Base-by-base conservation (phyloP, 352 stramenopile species). In the Pythium monospermum region DNA sequence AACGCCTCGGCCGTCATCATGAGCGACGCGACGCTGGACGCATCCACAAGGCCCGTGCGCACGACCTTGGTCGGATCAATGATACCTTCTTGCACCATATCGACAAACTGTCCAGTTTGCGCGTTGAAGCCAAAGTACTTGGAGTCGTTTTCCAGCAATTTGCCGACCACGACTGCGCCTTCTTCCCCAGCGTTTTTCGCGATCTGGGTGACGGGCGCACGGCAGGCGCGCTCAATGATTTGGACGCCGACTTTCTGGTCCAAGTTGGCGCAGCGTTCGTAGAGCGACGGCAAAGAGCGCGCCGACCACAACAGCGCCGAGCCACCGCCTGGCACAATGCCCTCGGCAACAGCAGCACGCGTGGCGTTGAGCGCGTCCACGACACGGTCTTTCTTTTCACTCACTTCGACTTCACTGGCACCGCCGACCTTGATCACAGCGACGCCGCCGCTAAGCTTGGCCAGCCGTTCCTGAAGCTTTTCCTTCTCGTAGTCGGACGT, bases 351-450 rank as follows among this genome's bases (percentile, higher is more conserved):
- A 57, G 97, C 97, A 5, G 97, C 97, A 56, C 96, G 94, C 36
- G 97, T 99, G 46, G 97, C 97, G 72, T 99, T 99, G 23, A 99
- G 82, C n/a, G 97, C 97, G 79, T 99, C 97, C 35, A 99, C 93
- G 46, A 99, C 95, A 61, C 97, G 94, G 76, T 99, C 97, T 86
- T 99, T 99, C 95, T 99, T 99, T 76, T 99, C 97, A 22, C 89
- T 78, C 15, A 99, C 97, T 74, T 99, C 97, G 36, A 99, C 95
- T 73, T 99, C 97, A 47, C 82, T 97, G 48, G 95, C 95, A 41
- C 97, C 97, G 49, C 97, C 97, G 26, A 99, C 97, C 80, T 99
- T 99, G 74, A 99, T 99, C 22, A 99, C 96, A 26, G 97, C 97
- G 42, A 99, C 96, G 66, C 97, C 97, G 61, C 97, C 97, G 59